Percentiles rank a stretch among this genome's conserved stretches.
phyloP scores from a whole-genome alignment of 768 basidiomycete species.

The Macrolepiota fuliginosa region DNA sequence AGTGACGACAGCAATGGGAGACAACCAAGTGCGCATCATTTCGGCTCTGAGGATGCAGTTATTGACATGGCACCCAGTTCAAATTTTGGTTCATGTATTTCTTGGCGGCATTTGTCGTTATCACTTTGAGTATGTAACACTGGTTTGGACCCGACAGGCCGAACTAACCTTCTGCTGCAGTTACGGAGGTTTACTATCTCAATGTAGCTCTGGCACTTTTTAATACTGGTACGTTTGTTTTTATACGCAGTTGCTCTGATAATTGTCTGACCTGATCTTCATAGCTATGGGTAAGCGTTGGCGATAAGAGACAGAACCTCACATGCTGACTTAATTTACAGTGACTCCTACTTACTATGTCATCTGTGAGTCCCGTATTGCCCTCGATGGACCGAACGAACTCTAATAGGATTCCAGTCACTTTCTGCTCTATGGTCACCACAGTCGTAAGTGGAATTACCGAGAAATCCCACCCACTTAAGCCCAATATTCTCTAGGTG shows the following conservation, averaged over 20 bases:
- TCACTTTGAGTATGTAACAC: conserved; percentile 70
- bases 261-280: conserved; percentile 9
- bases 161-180: conserved; percentile 31
- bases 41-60: background rate
- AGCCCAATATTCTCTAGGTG: conserved; percentile 42
- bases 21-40: conserved; percentile 62
- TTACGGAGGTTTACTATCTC: conserved; percentile 92
- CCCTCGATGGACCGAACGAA: background rate
- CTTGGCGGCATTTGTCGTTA: conserved; percentile 74
- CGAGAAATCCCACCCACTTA: background rate
- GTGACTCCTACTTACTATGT: conserved; percentile 90
- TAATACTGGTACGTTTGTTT: conserved; percentile 66
- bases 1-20: conserved; percentile 70
- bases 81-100: conserved; percentile 93
- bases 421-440: conserved; percentile 82
- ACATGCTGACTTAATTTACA: conserved; percentile 25
- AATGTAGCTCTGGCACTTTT: conserved; percentile 95
- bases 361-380: conserved; percentile 50
- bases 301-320: background rate
- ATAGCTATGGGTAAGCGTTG: conserved; percentile 59
- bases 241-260: background rate
- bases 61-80: conserved; percentile 49
- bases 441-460: conserved; percentile 56
- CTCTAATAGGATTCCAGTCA: conserved; percentile 45
- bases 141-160: background rate